These are phyloP conservation scores for Cucumis cinereus DNA, from an alignment of 306 rosid species.

Conservation along the genomic window DNA sequence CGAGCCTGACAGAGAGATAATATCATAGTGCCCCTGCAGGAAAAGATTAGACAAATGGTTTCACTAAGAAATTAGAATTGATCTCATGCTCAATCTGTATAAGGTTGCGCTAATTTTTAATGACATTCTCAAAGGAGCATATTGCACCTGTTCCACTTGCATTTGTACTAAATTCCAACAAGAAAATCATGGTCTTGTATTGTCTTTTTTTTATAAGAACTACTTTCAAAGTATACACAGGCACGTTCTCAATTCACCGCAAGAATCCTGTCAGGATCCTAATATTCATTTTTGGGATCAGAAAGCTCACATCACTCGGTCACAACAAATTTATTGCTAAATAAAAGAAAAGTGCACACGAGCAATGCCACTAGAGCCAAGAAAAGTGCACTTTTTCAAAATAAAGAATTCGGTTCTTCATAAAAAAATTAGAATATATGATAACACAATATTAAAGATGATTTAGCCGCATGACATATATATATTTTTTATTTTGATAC, in stretches of 20 bases:
- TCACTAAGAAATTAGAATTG: background rate
- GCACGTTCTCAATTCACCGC: background rate
- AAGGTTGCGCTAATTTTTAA: background rate
- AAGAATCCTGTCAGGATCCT: background rate
- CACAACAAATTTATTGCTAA: background rate
- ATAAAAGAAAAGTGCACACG: background rate
- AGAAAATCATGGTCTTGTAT: background rate
- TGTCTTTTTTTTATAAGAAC: too few relatives aligned
- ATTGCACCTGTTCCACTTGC: background rate
- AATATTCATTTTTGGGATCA: background rate
- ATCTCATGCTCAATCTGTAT: background rate
- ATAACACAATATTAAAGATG: background rate
- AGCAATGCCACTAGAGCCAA: background rate
- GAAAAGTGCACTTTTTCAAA: background rate
- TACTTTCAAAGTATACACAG: background rate
- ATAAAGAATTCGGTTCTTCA: background rate
- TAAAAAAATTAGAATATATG: background rate
- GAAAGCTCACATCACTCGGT: background rate
- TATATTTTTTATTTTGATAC: background rate
- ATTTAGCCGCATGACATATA: background rate
- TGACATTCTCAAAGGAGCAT: background rate
- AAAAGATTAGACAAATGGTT: background rate
- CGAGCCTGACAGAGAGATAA: conserved; percentile 53
- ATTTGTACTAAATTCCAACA: background rate
- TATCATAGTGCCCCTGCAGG: conserved; percentile 62